Percentiles rank a stretch among this genome's conserved stretches.
These are phyloP conservation scores for Hypoxylon fuscum DNA, from an alignment of 495 filamentous ascomycete genomes.

Conservation along the genomic window DNA sequence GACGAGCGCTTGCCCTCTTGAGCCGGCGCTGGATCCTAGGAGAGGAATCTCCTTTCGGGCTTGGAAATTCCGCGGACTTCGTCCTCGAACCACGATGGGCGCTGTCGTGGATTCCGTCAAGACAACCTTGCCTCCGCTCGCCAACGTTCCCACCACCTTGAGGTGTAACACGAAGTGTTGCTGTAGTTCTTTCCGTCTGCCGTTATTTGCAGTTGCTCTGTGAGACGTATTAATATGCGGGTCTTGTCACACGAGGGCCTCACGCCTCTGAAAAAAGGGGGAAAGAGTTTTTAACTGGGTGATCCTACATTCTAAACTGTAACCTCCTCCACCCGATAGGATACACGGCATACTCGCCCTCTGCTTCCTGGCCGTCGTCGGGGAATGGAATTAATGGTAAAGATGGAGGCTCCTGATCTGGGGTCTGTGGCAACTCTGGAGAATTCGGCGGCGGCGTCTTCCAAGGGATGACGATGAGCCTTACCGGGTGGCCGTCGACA, in stretches of 20 bases:
- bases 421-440: constrained; percentile 62
- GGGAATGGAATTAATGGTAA: constrained; percentile 80
- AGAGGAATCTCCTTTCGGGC: constrained; percentile 79
- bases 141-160: constrained; percentile 75
- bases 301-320: constrained; percentile 79
- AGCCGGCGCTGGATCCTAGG: constrained; percentile 73
- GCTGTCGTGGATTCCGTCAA: constrained; percentile 77
- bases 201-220: constrained; percentile 72
- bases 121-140: constrained; percentile 72
- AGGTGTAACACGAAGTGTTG: constrained; percentile 83
- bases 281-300: neutral
- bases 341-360: constrained; percentile 81
- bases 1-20: constrained; percentile 64
- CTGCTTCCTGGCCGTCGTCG: constrained; percentile 70
- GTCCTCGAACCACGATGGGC: constrained; percentile 79
- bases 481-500: constrained; percentile 86
- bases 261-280: neutral
- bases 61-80: constrained; percentile 83
- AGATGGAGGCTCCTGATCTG: constrained; percentile 66
- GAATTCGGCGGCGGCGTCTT: constrained; percentile 87
- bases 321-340: constrained; percentile 90
- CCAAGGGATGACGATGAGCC: constrained; percentile 94
- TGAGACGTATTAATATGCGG: constrained; percentile 31
- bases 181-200: constrained; percentile 79
- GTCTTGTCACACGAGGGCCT: constrained; percentile 1